These are phyloP conservation scores for Globisporangium recalcitrans DNA, from an alignment of 352 stramenopile species.

Conservation along the genomic window DNA sequence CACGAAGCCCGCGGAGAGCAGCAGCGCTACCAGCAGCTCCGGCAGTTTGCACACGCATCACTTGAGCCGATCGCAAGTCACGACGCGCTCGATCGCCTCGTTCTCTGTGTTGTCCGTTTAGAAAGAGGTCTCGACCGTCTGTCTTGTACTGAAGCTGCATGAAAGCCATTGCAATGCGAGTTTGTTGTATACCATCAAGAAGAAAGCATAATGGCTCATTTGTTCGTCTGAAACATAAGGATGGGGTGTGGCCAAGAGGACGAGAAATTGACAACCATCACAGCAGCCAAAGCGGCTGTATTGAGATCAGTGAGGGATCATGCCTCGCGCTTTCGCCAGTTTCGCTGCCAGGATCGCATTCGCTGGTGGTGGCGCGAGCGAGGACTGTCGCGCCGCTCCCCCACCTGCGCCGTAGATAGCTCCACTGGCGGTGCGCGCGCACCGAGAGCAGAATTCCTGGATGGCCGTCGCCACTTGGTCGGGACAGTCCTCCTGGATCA, in stretches of 20 bases:
- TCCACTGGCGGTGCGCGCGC: slow-evolving; percentile 32
- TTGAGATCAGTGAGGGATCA: slow-evolving; percentile 42
- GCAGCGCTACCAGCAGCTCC: slow-evolving; percentile 18
- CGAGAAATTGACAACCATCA: background rate
- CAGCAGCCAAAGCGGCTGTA: background rate
- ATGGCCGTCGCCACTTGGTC: slow-evolving; percentile 66
- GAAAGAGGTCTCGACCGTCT: background rate
- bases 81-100: slow-evolving; percentile 36
- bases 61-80: slow-evolving; percentile 25
- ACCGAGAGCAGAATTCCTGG: slow-evolving; percentile 57
- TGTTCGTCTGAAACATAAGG: background rate
- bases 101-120: slow-evolving; percentile 37
- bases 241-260: background rate
- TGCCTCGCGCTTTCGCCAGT: slow-evolving; percentile 51
- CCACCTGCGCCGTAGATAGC: slow-evolving; percentile 24
- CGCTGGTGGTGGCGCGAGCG: slow-evolving; percentile 15
- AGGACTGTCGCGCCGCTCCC: slow-evolving; percentile 24
- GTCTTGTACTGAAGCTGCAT: background rate
- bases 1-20: slow-evolving; percentile 20
- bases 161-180: background rate
- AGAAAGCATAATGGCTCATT: background rate
- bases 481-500: slow-evolving; percentile 85
- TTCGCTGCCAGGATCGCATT: slow-evolving; percentile 41
- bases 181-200: slow-evolving; percentile 1
- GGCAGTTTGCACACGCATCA: slow-evolving; percentile 15